Base-by-base conservation (phyloP, 1,284 basidiomycete species). In the Cystobasidium pallidum region DNA sequence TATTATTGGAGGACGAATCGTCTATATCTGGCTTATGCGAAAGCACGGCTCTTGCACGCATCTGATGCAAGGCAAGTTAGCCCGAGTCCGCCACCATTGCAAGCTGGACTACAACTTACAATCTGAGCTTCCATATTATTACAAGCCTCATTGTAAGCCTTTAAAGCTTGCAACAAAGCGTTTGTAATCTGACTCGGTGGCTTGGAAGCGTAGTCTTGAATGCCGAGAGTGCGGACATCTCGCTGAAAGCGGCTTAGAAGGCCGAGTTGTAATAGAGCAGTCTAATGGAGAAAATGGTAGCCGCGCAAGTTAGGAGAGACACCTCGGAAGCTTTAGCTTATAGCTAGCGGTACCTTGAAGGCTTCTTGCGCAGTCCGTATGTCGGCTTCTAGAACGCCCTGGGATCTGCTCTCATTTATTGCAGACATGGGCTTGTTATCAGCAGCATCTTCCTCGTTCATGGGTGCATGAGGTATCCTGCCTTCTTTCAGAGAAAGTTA, bases 191-290 rank as follows among this genome's bases (percentile, higher is more conserved):
- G 63, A n/a, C 32, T 59, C 11, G 68, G 68, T 1, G 68, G 54
- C 43, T 71, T 63, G 24, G 59, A 36, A 21, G 68, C 68, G 45
- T 71, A 71, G 59, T 57, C 47, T 34, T 63, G 47, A 7, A 71
- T 61, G 13, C 68, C 68, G 1, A 71, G 68, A n/a, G 68, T 32
- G 3, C 52, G 54, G 21, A 71, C 68, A 64, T 71, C 68, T 41
- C 68, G 59, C 21, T 71, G 68, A 24, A 71, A 71, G 32, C 68
- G 68, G 51, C 26, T 47, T 15, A 71, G 45, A 26, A 71, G 61
- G 61, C 68, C 68, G 17, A 71, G 68, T 41, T 71, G 68, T 8
- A 63, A 13, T 13, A 71, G 24, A 32, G 68, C 59, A 3, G 68
- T 57, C 68, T 71, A 21, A 7, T 32, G 21, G 13, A 17, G 17